Evolutionary conservation across 768 basidiomycete species (phyloP).

Genomic region (Lactarius deliciosus): DNA sequence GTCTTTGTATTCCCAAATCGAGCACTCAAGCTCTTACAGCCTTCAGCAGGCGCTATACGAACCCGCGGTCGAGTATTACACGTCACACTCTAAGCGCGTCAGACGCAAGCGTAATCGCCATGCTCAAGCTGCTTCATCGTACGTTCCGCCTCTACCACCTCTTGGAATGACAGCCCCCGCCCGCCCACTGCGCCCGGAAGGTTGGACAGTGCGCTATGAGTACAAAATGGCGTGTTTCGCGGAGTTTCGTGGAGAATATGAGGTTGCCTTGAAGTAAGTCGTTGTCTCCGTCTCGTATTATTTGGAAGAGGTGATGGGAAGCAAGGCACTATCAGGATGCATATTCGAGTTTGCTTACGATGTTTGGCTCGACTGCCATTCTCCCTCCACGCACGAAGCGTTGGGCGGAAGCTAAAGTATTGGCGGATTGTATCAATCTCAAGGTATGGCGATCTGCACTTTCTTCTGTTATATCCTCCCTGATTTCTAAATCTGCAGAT

Average conservation of each 20-base stretch:
- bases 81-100: slow-evolving; percentile 88
- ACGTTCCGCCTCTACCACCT: slow-evolving; percentile 51
- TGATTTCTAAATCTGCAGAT: slow-evolving; percentile 49
- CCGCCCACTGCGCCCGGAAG: slow-evolving; percentile 73
- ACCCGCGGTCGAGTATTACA: slow-evolving; percentile 90
- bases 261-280: slow-evolving; percentile 86
- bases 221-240: slow-evolving; percentile 98
- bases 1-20: slow-evolving; percentile 10
- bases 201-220: slow-evolving; percentile 96
- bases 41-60: slow-evolving; percentile 89
- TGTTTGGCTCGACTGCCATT: slow-evolving; percentile 86
- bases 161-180: slow-evolving; percentile 41
- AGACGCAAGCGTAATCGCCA: slow-evolving; percentile 85
- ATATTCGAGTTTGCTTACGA: slow-evolving; percentile 75
- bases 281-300: slow-evolving; percentile 19
- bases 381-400: slow-evolving; percentile 92
- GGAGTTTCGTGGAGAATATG: slow-evolving; percentile 90
- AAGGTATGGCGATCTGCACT: slow-evolving; percentile 52
- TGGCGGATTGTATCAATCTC: slow-evolving; percentile 89
- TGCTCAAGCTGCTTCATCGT: slow-evolving; percentile 55
- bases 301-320: slow-evolving; percentile 19
- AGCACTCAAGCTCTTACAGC: slow-evolving; percentile 39
- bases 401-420: slow-evolving; percentile 97
- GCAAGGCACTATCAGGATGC: slow-evolving; percentile 92
- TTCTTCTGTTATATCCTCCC: not conserved